Conservation (phyloP, 768 basidiomycete genomes). For the Hysterangium stoloniferum region DNA sequence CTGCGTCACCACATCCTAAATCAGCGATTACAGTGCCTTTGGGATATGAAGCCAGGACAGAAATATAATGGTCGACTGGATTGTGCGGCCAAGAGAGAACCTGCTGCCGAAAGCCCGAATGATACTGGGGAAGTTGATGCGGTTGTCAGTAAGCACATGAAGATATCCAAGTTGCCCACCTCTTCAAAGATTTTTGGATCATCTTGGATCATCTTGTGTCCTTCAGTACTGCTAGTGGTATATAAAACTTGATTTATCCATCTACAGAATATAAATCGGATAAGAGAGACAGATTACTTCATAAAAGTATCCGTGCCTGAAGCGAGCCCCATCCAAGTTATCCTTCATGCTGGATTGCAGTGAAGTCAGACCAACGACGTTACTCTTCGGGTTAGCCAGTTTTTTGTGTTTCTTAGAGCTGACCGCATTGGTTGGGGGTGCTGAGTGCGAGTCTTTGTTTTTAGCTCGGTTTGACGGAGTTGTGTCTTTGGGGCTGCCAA, state of each 20-base stretch:
- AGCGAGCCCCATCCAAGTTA: conserved; percentile 79
- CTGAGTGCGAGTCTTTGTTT: background rate
- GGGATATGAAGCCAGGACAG: conserved; percentile 55
- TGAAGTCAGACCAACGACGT: conserved; percentile 39
- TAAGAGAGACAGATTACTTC: background rate
- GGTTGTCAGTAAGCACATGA: background rate
- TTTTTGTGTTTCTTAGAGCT: background rate
- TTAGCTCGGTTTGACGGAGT: too few species aligned
- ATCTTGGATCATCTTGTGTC: conserved; percentile 74
- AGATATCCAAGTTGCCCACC: conserved; percentile 35
- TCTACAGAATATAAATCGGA: conserved; percentile 35
- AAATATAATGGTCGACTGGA: conserved; percentile 79
- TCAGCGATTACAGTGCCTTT: conserved; percentile 74
- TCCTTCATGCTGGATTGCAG: conserved; percentile 75
- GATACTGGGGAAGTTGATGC: conserved; percentile 56
- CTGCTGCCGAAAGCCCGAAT: conserved; percentile 84
- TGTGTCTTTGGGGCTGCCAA: background rate
- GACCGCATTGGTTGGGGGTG: background rate
- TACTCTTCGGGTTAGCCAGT: background rate
- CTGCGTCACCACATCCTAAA: conserved; percentile 92
- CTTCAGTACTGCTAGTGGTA: conserved; percentile 70
- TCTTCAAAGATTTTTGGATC: conserved; percentile 79
- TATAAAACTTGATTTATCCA: conserved; percentile 92
- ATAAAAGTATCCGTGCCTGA: conserved; percentile 47
- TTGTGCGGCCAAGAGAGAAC: conserved; percentile 92